Conservation (phyloP, 495 filamentous ascomycete species). For the Annulohypoxylon nitens region DNA sequence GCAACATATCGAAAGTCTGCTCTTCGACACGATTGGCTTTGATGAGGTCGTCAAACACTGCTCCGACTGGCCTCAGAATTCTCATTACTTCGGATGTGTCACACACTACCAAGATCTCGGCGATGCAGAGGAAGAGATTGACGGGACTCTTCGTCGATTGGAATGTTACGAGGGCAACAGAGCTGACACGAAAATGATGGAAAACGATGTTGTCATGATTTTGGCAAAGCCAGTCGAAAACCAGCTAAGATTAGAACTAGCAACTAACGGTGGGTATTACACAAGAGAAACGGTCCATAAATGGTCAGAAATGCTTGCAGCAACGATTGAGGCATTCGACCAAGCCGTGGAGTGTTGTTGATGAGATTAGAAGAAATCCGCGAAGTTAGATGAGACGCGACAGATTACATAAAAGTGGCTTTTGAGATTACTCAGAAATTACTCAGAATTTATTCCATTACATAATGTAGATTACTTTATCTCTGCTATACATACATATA, state of each 20-base stretch:
- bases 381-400: neutral
- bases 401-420: neutral
- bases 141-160: neutral
- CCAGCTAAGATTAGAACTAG: neutral
- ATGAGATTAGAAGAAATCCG: neutral
- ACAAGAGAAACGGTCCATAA: neutral
- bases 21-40: neutral
- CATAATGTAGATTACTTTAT: neutral
- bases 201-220: constrained; percentile 9
- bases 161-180: constrained; percentile 6
- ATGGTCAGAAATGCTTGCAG: neutral
- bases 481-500: neutral
- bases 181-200: constrained; percentile 15
- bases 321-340: neutral
- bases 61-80: neutral
- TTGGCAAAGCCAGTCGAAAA: neutral
- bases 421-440: neutral
- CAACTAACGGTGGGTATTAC: neutral
- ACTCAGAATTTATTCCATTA: neutral
- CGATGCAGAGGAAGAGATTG: neutral
- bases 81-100: constrained; percentile 1
- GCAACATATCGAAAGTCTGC: constrained; percentile 2
- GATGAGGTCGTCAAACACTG: neutral
- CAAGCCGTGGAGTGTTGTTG: neutral
- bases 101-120: constrained; percentile 2